Base-by-base conservation (phyloP, 306 rosid genomes). In the Lotus japonicus region DNA sequence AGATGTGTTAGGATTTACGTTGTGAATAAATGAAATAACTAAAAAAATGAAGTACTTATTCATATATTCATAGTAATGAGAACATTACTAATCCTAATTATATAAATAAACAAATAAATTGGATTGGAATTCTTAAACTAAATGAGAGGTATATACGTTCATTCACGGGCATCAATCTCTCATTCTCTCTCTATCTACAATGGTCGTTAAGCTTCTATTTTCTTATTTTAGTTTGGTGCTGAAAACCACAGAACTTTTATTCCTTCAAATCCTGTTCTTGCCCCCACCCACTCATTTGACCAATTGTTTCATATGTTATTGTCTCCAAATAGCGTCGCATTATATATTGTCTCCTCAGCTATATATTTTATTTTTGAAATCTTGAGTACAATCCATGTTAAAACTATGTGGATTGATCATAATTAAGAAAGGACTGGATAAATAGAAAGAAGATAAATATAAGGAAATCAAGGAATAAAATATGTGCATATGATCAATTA, bases 231-330 rank as follows among this genome's bases (percentile, higher is more conserved):
- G 68, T 19, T 59, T 33, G 76, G 72, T 64, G 72, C 78, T 55
- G 78, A 74, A 74, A 74, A 74, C 31, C 15, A 59, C 61, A 18
- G 60, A 71, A 71, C 61, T 58, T 35, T 48, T 7, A 61, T 26
- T 56, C 31, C 60, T 21, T 19, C 50, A 43, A 65, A 74, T 74
- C 59, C 21, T 54, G 72, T 42, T 44, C 12, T 33, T 54, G 71
- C 31, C 59, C 66, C 66, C 41, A 10, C 26, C 31, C 31, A 5
- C 74, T 79, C 78, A 77, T 77, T 73, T 82, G 86, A 66, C 82
- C 64, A 23, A 54, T 78, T 64, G 68, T 66, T 72, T 18, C 3
- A 45, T 11, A 15, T 23, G 58, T 39, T 66, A 57, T 62, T 62
- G 54, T 66, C 36, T 31, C 64, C 64, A 18, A 21, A 21, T 21